These are phyloP conservation scores for Wallacemonas collosoma DNA, from an alignment of 208 protist species.

Conservation along the genomic window DNA sequence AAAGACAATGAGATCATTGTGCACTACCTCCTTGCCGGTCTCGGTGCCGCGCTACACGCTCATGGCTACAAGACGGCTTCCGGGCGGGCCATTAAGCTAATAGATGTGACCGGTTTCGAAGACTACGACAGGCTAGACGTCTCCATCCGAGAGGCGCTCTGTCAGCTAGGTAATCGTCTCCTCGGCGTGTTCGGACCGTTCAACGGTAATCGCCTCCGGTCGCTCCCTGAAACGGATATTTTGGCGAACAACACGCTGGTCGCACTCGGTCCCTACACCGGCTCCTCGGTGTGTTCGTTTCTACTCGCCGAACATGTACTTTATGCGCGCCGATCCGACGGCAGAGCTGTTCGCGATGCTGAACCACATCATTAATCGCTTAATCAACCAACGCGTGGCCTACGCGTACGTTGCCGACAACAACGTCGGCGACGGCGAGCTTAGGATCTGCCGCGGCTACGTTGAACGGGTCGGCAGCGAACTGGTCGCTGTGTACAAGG, in stretches of 20 bases:
- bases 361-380: conserved; percentile 20
- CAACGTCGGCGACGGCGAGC: conserved; percentile 31
- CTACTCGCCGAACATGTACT: conserved; percentile 45
- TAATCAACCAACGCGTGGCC: conserved; percentile 32
- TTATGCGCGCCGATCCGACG: conserved; percentile 34
- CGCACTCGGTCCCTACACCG: conserved; percentile 34
- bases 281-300: conserved; percentile 28
- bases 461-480: conserved; percentile 3
- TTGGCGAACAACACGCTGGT: conserved; percentile 28
- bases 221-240: neutral
- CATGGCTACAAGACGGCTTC: neutral
- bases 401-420: conserved; percentile 46
- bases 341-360: conserved; percentile 37
- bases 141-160: neutral
- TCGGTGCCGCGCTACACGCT: neutral
- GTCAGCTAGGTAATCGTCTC: neutral
- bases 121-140: neutral
- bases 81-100: neutral
- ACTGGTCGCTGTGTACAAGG: conserved; percentile 28
- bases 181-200: conserved; percentile 29
- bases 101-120: neutral
- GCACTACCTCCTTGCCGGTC: neutral
- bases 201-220: conserved; percentile 13
- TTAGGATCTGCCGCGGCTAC: neutral
- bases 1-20: no score